Base-by-base conservation (phyloP, 768 basidiomycete genomes). In the Royoungia palumana region DNA sequence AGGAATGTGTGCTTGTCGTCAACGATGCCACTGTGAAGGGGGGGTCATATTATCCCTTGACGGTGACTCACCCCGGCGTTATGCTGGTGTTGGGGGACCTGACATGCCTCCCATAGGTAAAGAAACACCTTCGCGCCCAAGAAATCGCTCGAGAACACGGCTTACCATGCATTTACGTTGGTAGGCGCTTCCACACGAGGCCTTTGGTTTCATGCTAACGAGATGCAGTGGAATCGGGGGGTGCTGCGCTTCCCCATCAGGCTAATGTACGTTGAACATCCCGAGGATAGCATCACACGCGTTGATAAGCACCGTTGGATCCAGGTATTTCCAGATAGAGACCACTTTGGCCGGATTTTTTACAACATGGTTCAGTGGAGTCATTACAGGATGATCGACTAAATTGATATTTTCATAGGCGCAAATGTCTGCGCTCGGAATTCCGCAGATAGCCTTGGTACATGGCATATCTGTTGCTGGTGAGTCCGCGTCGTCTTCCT, bases 11-110 rank as follows among this genome's bases (percentile, higher is more conserved):
- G 55, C 69, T 97, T 5, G 84, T 95, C 5, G 87, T 90, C n/a
- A 97, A 96, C 66, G 94, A 97, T 63, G 86, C 93, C 27, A 93
- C 90, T 7, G 90, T 93, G 22, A 94, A 94, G 65, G 93, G 93
- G 13, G 93, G 93, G 8, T 89, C 89, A 1, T 95, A 95, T 66
- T 91, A 92, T 62, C 93, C 91, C 19, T 68, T 94, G 42, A 93
- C 90, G 14, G 89, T 82, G 52, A 49, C 75, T 30, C 6, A 28
- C 28, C 14, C 20, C 4, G n/a, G 20, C 36, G 7, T 35, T 35
- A 4, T 17, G n/a, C 37, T 41, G 5, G 19, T n/a, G 6, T 28
- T n/a, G 10, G 6, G 16, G 22, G 14, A 3, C 16, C 30, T 49
- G 36, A 62, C 28, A 2, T 16, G 30, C 40, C 44, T 53, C 25